Evolutionary conservation across 1,139 yeast genomes (phyloP).

Genomic region (Zygoascus meyerae): DNA sequence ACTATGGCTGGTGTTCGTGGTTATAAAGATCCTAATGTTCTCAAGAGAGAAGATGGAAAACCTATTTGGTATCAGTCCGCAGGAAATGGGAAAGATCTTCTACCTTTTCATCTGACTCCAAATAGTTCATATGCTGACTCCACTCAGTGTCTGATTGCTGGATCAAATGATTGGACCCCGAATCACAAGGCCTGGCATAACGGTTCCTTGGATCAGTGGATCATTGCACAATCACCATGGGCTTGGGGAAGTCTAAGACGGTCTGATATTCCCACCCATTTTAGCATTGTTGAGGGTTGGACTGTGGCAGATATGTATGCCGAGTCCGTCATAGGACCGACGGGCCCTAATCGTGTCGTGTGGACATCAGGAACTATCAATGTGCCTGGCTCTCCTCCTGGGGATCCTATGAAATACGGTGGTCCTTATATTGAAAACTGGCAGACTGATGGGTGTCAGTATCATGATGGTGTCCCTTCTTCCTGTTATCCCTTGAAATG

Average conservation of each 20-base stretch:
- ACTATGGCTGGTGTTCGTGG: slow-evolving; percentile 30
- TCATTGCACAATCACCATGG: slow-evolving; percentile 22
- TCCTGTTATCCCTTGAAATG: slow-evolving; percentile 24
- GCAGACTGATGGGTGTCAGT: slow-evolving; percentile 20
- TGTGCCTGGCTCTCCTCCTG: slow-evolving; percentile 16
- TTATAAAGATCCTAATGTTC: slow-evolving; percentile 27
- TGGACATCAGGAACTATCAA: slow-evolving; percentile 27
- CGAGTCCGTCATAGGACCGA: slow-evolving; percentile 26
- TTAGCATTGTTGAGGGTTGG: slow-evolving; percentile 24
- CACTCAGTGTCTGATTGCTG: slow-evolving; percentile 24
- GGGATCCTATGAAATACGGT: slow-evolving; percentile 14
- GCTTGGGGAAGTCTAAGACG: slow-evolving; percentile 25
- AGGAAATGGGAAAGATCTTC: slow-evolving; percentile 7
- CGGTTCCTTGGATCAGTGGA: slow-evolving; percentile 24
- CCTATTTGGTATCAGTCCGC: slow-evolving; percentile 16
- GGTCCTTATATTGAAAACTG: slow-evolving; percentile 26
- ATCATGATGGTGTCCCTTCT: slow-evolving; percentile 1
- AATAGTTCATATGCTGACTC: slow-evolving; percentile 19
- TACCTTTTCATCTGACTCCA: slow-evolving; percentile 19
- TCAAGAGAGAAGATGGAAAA: slow-evolving; percentile 4
- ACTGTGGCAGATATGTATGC: slow-evolving; percentile 27
- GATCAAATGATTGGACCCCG: slow-evolving; percentile 25
- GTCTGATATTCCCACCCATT: slow-evolving; percentile 24
- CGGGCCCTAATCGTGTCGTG: slow-evolving; percentile 26
- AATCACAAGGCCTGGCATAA: slow-evolving; percentile 26